Percentiles rank a stretch among this genome's conserved stretches.
phyloP scores from a whole-genome alignment of 2,329 filamentous ascomycete genomes.

The Aspergillus candidus region DNA sequence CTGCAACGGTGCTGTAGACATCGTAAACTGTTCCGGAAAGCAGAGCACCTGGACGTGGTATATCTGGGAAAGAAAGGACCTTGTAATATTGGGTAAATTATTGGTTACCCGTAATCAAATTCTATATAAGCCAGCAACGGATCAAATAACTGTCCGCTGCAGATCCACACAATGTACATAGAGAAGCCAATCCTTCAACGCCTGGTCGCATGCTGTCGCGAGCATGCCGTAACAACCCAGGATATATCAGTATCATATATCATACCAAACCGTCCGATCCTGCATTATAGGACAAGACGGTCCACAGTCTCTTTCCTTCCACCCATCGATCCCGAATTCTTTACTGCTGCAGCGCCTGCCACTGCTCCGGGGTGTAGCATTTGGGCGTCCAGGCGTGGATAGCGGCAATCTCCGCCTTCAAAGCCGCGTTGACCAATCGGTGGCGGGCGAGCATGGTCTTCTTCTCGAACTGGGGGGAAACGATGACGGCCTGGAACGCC shows the following conservation, averaged over 20 bases:
- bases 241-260: constrained; percentile 8
- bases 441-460: constrained; percentile 77
- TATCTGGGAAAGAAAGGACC: no score
- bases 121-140: no score
- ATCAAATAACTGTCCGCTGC: no score
- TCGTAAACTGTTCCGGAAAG: no score
- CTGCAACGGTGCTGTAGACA: no score
- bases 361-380: constrained; percentile 87
- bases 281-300: no score
- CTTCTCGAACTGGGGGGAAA: constrained; percentile 63
- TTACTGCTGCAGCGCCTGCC: constrained; percentile 59
- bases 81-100: no score
- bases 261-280: no score
- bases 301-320: background rate
- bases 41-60: no score
- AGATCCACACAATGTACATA: no score
- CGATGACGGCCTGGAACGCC: constrained; percentile 64
- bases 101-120: no score
- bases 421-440: constrained; percentile 72
- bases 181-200: background rate
- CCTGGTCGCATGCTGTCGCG: background rate
- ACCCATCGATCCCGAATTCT: constrained; percentile 7
- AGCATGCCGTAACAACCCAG: constrained; percentile 1
- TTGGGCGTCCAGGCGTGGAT: constrained; percentile 96
- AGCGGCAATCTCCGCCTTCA: constrained; percentile 80